Evolutionary conservation across 495 filamentous ascomycete genomes (phyloP).

Genomic region (Annulohypoxylon moriforme): DNA sequence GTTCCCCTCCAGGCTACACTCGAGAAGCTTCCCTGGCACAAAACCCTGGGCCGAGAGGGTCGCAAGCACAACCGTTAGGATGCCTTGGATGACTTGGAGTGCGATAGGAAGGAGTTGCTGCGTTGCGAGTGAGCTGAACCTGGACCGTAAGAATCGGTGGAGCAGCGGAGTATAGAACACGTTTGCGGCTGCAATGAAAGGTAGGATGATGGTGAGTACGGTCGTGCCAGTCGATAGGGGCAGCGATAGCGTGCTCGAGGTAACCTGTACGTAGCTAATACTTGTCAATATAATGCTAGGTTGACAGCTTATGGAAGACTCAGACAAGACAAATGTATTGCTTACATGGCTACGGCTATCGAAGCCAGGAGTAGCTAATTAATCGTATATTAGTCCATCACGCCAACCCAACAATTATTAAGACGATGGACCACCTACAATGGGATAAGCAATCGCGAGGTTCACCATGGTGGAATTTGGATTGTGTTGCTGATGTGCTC

Average conservation of each 20-base stretch:
- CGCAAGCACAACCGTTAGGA: constrained; percentile 64
- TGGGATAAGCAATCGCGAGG: constrained; percentile 8
- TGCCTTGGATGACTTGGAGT: constrained; percentile 56
- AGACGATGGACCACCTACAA: constrained; percentile 13
- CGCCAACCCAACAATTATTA: neutral
- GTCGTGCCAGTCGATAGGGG: constrained; percentile 62
- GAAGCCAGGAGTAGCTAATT: constrained; percentile 27
- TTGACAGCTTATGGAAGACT: too few relatives aligned
- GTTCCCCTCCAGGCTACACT: constrained; percentile 62
- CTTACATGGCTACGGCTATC: constrained; percentile 34
- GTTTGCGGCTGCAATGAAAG: constrained; percentile 60
- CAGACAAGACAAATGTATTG: neutral
- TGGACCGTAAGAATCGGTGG: constrained; percentile 7
- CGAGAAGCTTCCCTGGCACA: constrained; percentile 56
- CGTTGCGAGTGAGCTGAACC: constrained; percentile 41
- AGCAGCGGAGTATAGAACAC: constrained; percentile 45
- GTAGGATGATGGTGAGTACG: constrained; percentile 63
- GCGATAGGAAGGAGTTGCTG: constrained; percentile 50
- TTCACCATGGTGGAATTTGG: constrained; percentile 14
- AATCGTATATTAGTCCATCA: constrained; percentile 1
- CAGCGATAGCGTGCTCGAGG: constrained; percentile 59
- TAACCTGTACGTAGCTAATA: constrained; percentile 62
- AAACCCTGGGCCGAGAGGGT: constrained; percentile 68
- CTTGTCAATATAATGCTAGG: constrained; percentile 19
- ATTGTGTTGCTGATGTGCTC: neutral